These are phyloP conservation scores for Gardenia jasminoides DNA, from an alignment of 257 asterid genomes.

Conservation along the genomic window DNA sequence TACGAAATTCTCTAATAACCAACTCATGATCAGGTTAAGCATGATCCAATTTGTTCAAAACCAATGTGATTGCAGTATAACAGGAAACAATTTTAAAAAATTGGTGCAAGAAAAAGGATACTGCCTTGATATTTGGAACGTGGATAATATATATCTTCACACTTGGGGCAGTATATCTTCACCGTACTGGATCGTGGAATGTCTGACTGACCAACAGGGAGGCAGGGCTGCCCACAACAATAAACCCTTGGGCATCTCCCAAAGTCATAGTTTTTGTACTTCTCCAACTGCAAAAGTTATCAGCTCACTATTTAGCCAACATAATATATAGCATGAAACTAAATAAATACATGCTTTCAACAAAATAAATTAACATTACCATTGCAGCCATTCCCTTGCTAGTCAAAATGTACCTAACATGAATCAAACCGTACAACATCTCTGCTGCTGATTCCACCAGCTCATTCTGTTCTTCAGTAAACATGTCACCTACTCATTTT, in stretches of 20 bases:
- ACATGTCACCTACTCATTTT: slow-evolving; percentile 64
- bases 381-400: slow-evolving; percentile 98
- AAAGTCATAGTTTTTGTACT: slow-evolving; percentile 89
- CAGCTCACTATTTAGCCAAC: slow-evolving; percentile 17
- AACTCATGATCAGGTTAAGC: neutral
- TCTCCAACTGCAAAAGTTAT: slow-evolving; percentile 63
- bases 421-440: slow-evolving; percentile 95
- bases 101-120: slow-evolving; percentile 55
- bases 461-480: slow-evolving; percentile 94
- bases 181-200: slow-evolving; percentile 88
- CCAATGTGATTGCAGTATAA: slow-evolving; percentile 15
- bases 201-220: slow-evolving; percentile 97
- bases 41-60: neutral
- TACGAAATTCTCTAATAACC: neutral
- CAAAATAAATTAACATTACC: slow-evolving; percentile 45
- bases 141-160: slow-evolving; percentile 93
- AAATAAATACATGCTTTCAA: neutral
- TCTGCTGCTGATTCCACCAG: slow-evolving; percentile 97
- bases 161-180: slow-evolving; percentile 91
- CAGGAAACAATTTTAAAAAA: slow-evolving; percentile 17
- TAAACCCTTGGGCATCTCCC: slow-evolving; percentile 97
- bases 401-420: slow-evolving; percentile 84
- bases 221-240: slow-evolving; percentile 97
- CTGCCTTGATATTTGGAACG: slow-evolving; percentile 99
- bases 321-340: slow-evolving; percentile 2